Evolutionary conservation across 495 filamentous ascomycete genomes (phyloP).

Genomic region (Geopyxis carbonaria): DNA sequence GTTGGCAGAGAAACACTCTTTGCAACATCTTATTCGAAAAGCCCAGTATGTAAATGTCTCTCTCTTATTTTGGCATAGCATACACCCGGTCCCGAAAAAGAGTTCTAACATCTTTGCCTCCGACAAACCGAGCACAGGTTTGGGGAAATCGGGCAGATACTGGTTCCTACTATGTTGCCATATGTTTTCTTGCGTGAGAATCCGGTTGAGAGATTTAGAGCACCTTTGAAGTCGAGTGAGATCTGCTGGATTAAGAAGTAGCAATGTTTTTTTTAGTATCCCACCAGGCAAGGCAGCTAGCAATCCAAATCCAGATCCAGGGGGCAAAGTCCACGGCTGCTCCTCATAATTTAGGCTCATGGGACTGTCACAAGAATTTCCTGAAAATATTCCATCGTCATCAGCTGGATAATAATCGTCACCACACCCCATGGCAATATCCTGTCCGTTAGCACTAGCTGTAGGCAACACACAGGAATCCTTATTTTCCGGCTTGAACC

Average conservation of each 20-base stretch:
- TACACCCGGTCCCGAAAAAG: constrained; percentile 29
- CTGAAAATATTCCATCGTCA: constrained; percentile 3
- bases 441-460: no score
- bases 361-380: background rate
- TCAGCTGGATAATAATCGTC: no score
- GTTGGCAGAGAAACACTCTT: constrained; percentile 37
- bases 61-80: constrained; percentile 29
- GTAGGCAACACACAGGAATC: no score
- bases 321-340: background rate
- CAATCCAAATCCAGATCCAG: no score
- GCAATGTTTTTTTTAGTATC: constrained; percentile 13
- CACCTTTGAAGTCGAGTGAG: constrained; percentile 10
- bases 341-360: background rate
- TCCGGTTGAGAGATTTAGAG: constrained; percentile 19
- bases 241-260: constrained; percentile 12
- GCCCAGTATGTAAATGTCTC: constrained; percentile 33
- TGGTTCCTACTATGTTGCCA: constrained; percentile 32
- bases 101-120: constrained; percentile 36
- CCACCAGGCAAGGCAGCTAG: constrained; percentile 9
- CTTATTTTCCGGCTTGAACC: no score
- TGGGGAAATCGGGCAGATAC: constrained; percentile 30
- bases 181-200: constrained; percentile 29
- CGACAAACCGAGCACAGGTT: constrained; percentile 28
- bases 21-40: constrained; percentile 46
- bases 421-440: no score